Conservation (phyloP, 192 early-diverging fungal genomes). For the Linnemannia elongata region DNA sequence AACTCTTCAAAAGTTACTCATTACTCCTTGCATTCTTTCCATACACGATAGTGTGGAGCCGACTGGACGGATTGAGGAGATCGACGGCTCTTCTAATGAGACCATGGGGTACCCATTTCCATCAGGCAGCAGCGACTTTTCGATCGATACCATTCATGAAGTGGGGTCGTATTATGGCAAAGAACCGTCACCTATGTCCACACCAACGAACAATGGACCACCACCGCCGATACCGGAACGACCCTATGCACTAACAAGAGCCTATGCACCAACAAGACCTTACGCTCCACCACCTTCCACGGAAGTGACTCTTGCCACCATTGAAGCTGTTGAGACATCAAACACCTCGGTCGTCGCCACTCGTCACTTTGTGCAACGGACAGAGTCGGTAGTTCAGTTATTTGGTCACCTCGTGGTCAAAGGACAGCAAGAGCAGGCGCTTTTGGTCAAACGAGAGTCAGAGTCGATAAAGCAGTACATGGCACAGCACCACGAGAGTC, state of each 20-base stretch:
- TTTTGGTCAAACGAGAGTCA: not conserved
- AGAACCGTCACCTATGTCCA: not conserved
- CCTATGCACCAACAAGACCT: not conserved
- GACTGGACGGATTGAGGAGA: not conserved
- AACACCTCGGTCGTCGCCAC: not conserved
- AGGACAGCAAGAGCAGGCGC: not conserved
- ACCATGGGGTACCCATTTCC: not conserved
- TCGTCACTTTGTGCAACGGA: not conserved
- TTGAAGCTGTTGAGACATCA: not conserved
- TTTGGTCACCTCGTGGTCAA: not conserved
- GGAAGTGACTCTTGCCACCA: not conserved
- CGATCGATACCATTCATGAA: not conserved
- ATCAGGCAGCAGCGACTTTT: not conserved
- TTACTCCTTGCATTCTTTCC: too few species aligned
- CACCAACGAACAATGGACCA: not conserved
- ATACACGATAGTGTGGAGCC: not conserved
- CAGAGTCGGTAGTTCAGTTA: not conserved
- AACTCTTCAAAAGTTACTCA: too few species aligned
- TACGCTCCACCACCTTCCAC: not conserved
- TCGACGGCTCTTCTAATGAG: not conserved
- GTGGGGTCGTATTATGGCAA: not conserved
- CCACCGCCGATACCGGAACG: not conserved
- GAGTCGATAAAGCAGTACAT: not conserved
- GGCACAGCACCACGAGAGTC: not conserved
- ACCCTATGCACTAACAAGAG: not conserved